Percentiles rank a stretch among this genome's conserved stretches.
Evolutionary conservation across 306 rosid species (phyloP).

Genomic region (Cyamopsis tetragonoloba): DNA sequence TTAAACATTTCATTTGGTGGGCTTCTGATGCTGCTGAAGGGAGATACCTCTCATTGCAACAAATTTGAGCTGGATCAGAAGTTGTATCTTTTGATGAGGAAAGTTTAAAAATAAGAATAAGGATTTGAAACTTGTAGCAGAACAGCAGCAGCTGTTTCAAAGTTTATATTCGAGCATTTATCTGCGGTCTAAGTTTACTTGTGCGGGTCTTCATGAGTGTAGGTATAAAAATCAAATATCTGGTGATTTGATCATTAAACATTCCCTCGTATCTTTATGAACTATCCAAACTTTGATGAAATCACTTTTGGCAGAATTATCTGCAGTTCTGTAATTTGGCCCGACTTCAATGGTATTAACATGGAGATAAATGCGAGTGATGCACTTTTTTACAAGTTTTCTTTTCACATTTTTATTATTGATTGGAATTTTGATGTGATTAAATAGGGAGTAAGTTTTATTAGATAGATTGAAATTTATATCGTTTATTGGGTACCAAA

Average conservation of each 20-base stretch:
- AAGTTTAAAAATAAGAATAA: conserved; percentile 47
- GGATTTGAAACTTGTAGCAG: conserved; percentile 28
- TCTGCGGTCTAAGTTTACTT: neutral
- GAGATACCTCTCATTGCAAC: conserved; percentile 55
- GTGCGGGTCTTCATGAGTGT: neutral
- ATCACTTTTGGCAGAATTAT: too few relatives aligned
- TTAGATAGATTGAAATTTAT: too few relatives aligned
- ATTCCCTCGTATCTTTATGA: neutral
- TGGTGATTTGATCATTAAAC: neutral
- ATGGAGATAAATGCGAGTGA: too few relatives aligned
- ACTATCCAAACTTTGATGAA: too few relatives aligned
- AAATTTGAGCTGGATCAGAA: conserved; percentile 77
- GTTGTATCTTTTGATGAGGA: conserved; percentile 78
- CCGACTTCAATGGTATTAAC: too few relatives aligned
- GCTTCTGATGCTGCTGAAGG: conserved; percentile 88
- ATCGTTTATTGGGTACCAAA: too few relatives aligned
- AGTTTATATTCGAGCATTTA: neutral
- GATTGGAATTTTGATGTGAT: too few relatives aligned
- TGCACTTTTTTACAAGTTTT: too few relatives aligned
- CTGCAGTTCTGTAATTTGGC: too few relatives aligned
- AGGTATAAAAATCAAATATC: conserved; percentile 4
- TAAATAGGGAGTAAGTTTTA: too few relatives aligned
- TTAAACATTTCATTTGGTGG: conserved; percentile 83
- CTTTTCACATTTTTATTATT: too few relatives aligned
- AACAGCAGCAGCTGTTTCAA: neutral